A percentile compares a stretch with the other conserved stretches of the same genome.
Conservation (phyloP, 306 rosid species). For the Cicer pinnatifidum region DNA sequence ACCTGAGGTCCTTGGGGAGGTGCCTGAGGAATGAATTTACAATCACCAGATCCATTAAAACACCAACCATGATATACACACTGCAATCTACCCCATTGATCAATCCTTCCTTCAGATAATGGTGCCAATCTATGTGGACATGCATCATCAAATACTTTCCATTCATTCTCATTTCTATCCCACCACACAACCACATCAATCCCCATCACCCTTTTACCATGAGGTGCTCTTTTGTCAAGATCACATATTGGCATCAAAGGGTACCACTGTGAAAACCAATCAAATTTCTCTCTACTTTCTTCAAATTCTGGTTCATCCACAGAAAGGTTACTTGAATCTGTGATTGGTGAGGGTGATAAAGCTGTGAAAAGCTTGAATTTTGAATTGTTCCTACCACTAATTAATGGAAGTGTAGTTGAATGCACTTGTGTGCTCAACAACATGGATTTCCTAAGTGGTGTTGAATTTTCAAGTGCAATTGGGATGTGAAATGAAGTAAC, state of each 20-base stretch:
- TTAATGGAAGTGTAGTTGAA: constrained; percentile 41
- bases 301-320: constrained; percentile 45
- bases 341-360: constrained; percentile 55
- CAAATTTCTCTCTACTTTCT: constrained; percentile 55
- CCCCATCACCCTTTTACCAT: constrained; percentile 76
- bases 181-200: constrained; percentile 96
- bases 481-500: constrained; percentile 52
- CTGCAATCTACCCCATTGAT: constrained; percentile 90
- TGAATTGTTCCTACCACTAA: constrained; percentile 32
- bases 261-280: constrained; percentile 90
- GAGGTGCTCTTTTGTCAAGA: constrained; percentile 80
- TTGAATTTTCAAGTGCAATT: constrained; percentile 23
- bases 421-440: constrained; percentile 41
- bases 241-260: constrained; percentile 88
- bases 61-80: constrained; percentile 99
- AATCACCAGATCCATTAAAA: constrained; percentile 83
- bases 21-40: constrained; percentile 90
- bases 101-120: constrained; percentile 91
- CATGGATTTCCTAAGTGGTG: constrained; percentile 45
- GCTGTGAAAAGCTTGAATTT: constrained; percentile 59
- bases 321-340: constrained; percentile 51
- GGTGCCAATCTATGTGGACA: constrained; percentile 98
- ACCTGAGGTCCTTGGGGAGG: constrained; percentile 87
- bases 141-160: constrained; percentile 87
- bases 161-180: constrained; percentile 77